A percentile compares a stretch with the other conserved stretches of the same genome.
Conservation (phyloP, 129 eudicot species). For the Gnaphalium uliginosum region DNA sequence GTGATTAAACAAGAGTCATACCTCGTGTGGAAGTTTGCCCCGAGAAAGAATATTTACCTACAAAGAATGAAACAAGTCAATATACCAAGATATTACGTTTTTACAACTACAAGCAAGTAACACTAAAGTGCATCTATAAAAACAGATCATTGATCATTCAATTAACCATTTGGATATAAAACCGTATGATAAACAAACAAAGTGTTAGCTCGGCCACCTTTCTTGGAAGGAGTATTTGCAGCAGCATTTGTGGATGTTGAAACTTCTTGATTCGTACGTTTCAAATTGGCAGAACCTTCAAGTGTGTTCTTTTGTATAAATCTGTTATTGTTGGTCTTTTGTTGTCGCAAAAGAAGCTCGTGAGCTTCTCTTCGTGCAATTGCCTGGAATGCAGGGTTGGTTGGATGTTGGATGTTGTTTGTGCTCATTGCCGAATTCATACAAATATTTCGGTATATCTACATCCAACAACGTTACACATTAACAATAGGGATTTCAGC, state of each 20-base stretch:
- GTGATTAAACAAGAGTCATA: conserved; percentile 17
- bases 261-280: conserved; percentile 18
- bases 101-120: background rate
- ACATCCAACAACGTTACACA: conserved; percentile 19
- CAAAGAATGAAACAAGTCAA: conserved; percentile 14
- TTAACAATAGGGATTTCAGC: background rate
- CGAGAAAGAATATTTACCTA: conserved; percentile 48
- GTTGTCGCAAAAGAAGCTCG: conserved; percentile 42
- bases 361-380: conserved; percentile 66
- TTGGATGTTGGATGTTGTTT: conserved; percentile 36
- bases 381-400: conserved; percentile 61
- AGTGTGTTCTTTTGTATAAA: conserved; percentile 25
- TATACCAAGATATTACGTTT: background rate
- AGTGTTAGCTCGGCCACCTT: conserved; percentile 40
- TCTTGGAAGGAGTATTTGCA: conserved; percentile 38
- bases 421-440: conserved; percentile 25
- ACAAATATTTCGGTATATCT: background rate
- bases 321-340: conserved; percentile 36
- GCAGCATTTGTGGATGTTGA: conserved; percentile 26
- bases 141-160: background rate
- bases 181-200: background rate
- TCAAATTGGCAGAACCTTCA: conserved; percentile 12
- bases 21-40: conserved; percentile 48
- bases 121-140: background rate
- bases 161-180: background rate